Percentiles rank a stretch among this genome's conserved stretches.
Conservation (phyloP, 495 filamentous ascomycete species). For the Copromyces sp. region DNA sequence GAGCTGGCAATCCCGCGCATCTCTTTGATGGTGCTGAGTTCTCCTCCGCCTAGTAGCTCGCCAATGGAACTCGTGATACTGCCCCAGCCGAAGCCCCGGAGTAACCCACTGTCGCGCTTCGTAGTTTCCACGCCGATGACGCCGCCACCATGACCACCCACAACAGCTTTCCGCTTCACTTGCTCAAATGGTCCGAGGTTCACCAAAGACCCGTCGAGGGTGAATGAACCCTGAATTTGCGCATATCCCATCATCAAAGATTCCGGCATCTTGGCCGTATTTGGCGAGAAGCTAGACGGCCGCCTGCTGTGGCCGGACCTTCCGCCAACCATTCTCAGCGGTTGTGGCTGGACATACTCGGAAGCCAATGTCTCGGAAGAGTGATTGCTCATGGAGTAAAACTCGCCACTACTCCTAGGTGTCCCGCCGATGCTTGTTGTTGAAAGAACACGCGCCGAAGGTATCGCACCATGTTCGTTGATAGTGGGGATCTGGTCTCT, state of each 20-base stretch:
- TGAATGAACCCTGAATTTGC: constrained; percentile 87
- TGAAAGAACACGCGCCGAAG: constrained; percentile 61
- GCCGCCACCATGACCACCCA: constrained; percentile 77
- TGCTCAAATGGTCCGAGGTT: constrained; percentile 88
- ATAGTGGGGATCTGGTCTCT: constrained; percentile 34
- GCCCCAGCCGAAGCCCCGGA: constrained; percentile 81
- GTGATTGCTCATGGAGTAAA: constrained; percentile 87
- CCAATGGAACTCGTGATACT: constrained; percentile 79
- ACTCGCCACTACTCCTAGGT: constrained; percentile 84
- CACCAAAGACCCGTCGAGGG: constrained; percentile 80
- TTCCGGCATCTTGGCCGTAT: constrained; percentile 47
- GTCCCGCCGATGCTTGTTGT: constrained; percentile 57
- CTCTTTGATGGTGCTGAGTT: constrained; percentile 85
- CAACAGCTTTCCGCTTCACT: constrained; percentile 85
- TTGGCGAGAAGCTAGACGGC: constrained; percentile 46
- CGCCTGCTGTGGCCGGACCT: constrained; percentile 50
- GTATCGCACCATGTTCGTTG: constrained; percentile 46
- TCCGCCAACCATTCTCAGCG: constrained; percentile 30
- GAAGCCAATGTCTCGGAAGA: constrained; percentile 89
- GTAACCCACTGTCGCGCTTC: constrained; percentile 68
- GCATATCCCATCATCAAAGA: constrained; percentile 96
- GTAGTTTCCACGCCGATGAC: constrained; percentile 69
- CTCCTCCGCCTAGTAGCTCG: constrained; percentile 72
- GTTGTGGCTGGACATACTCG: constrained; percentile 67
- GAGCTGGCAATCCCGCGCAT: constrained; percentile 77